A percentile compares a stretch with the other conserved stretches of the same genome.
phyloP scores from a whole-genome alignment of 1,284 basidiomycete genomes.

The Microbotryum scabiosae region DNA sequence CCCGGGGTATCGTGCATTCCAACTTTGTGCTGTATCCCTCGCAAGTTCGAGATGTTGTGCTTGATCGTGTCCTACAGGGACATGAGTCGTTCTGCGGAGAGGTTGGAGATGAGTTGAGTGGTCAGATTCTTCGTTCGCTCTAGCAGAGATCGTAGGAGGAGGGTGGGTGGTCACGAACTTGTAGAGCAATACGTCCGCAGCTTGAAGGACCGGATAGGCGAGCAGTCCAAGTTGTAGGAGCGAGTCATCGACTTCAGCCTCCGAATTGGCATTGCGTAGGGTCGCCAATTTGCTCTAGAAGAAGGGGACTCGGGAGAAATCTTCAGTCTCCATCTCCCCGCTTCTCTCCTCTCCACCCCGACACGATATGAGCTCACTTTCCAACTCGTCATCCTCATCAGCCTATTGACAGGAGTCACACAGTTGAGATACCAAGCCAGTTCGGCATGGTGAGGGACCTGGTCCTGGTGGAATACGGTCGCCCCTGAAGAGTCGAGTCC shows the following conservation, averaged over 20 bases:
- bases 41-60: conserved; percentile 84
- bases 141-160: background rate
- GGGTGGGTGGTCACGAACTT: conserved; percentile 47
- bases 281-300: conserved; percentile 63
- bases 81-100: conserved; percentile 64
- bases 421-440: conserved; percentile 88
- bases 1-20: conserved; percentile 54
- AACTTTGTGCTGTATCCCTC: conserved; percentile 70
- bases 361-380: no score
- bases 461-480: conserved; percentile 76
- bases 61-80: conserved; percentile 94
- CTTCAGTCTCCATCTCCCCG: no score
- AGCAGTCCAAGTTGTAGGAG: conserved; percentile 75
- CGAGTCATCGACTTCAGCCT: conserved; percentile 70
- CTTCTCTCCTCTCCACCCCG: no score
- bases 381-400: conserved; percentile 42
- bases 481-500: conserved; percentile 62
- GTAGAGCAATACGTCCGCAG: conserved; percentile 84
- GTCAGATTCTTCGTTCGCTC: background rate
- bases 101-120: background rate
- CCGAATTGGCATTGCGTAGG: conserved; percentile 61
- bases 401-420: conserved; percentile 68
- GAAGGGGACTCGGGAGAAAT: no score
- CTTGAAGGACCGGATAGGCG: conserved; percentile 87
- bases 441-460: conserved; percentile 79